Base-by-base conservation (phyloP, 2,329 filamentous ascomycete species). In the Fusarium sp. region DNA sequence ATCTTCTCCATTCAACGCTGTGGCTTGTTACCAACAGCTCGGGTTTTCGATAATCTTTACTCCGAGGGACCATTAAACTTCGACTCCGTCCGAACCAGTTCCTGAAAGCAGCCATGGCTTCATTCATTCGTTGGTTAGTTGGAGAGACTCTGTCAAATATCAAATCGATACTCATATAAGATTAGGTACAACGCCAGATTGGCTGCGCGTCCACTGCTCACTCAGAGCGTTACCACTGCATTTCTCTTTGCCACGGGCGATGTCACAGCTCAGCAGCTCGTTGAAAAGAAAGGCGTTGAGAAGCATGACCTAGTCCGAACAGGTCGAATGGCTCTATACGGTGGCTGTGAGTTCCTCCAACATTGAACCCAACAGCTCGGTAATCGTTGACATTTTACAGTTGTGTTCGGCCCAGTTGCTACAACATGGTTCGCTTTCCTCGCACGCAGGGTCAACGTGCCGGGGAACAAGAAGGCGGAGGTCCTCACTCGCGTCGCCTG, bases 211-310 rank as follows among this genome's bases (percentile, higher is more conserved):
- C 96, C 96, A 68, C 87, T 98, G 77, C 90, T 98, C 79, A 98
- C 96, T 17, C 94, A 98, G 87, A 94, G 92, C 81, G 85, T 98
- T 78, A 97, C 95, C 64, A 98, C 96, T 44, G 93, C 94, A 55
- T 89, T 98, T 68, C 91, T 99, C 73, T 99, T 98, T 82, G 95
- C 93, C 66, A 94, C 95, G 20, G 96, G 96, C 78, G 96, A 99
- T 85, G 87, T 93, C 69, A 91, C 97, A 75, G 94, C 96, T 42
- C 96, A 99, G 84, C 96, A 98, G 84, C 87, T 90, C 41, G 93
- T 99, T 68, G 96, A 98, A 85, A 92, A 91, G 82, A 91, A 89
- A 79, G 95, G 95, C 24, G 75, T 93, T 32, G 84, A 92, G 76
- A 92, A 93, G 74, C 96, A 99, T 82, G 92, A 96, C 79, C 77